A percentile compares a stretch with the other conserved stretches of the same genome.
These are phyloP conservation scores for Paulownia fortunei DNA, from an alignment of 257 asterid genomes.

Conservation along the genomic window DNA sequence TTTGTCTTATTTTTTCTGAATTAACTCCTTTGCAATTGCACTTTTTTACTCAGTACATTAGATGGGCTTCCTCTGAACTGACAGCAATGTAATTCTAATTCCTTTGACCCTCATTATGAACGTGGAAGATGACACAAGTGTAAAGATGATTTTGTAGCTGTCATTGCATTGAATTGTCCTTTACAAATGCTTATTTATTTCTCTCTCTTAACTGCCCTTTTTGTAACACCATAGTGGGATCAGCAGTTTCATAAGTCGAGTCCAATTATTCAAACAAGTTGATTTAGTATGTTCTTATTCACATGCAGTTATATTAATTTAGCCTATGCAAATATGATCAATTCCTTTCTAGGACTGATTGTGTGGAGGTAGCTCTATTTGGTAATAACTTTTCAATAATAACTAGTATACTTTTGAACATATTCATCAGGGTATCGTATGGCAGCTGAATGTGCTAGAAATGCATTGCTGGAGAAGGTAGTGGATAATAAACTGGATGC, in stretches of 20 bases:
- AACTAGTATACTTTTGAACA: background rate
- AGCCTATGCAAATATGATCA: background rate
- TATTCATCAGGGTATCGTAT: conserved; percentile 73
- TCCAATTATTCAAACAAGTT: conserved; percentile 10
- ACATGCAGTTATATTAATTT: background rate
- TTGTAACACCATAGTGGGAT: background rate
- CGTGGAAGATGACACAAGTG: background rate
- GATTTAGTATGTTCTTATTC: background rate
- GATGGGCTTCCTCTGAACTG: background rate
- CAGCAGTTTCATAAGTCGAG: background rate
- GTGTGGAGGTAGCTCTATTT: background rate
- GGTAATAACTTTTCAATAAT: background rate
- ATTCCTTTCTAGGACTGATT: background rate
- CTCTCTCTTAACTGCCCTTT: background rate
- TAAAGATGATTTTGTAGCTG: background rate
- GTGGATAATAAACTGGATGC: conserved; percentile 86
- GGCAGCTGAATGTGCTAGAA: conserved; percentile 92
- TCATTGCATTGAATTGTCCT: background rate
- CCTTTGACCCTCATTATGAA: background rate
- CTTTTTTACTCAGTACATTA: background rate
- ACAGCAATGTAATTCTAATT: background rate
- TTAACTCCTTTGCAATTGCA: background rate
- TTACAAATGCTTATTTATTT: background rate
- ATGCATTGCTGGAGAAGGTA: conserved; percentile 80
- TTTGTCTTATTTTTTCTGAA: conserved; percentile 31